Percentiles rank a stretch among this genome's conserved stretches.
These are phyloP conservation scores for Onygena corvina DNA, from an alignment of 2,329 filamentous ascomycete species.

Conservation along the genomic window DNA sequence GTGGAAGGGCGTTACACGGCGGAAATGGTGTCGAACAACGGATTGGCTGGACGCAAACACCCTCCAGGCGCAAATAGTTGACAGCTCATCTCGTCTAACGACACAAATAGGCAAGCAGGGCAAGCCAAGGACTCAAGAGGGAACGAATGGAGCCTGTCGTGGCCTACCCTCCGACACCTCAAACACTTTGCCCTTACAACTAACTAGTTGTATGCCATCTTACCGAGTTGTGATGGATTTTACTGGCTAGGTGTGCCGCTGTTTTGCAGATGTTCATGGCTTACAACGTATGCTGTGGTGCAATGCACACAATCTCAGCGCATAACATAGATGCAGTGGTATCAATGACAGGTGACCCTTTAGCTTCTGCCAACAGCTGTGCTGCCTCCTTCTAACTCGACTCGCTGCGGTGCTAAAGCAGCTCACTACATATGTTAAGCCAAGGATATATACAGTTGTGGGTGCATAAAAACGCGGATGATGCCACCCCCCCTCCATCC, in stretches of 20 bases:
- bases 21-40: neutral
- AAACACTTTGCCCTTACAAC: neutral
- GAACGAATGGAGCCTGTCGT: neutral
- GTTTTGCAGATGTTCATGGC: neutral
- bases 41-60: neutral
- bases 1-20: neutral
- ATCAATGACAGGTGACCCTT: slow-evolving; percentile 6
- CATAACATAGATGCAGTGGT: slow-evolving; percentile 3
- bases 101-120: neutral
- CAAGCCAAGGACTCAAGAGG: neutral
- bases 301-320: slow-evolving; percentile 5
- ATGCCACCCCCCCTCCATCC: too few species aligned
- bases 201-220: neutral
- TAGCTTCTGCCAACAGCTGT: neutral
- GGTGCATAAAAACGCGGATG: too few species aligned
- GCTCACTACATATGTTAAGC: too few species aligned
- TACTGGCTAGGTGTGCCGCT: neutral
- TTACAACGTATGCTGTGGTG: slow-evolving; percentile 5
- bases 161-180: neutral
- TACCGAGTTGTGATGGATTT: neutral
- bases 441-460: too few species aligned
- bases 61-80: neutral
- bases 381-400: neutral
- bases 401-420: too few species aligned
- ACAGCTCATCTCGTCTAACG: neutral